These are phyloP conservation scores for Mesembryanthemum crystallinum DNA, from an alignment of 148 eudicot genomes.

Conservation along the genomic window DNA sequence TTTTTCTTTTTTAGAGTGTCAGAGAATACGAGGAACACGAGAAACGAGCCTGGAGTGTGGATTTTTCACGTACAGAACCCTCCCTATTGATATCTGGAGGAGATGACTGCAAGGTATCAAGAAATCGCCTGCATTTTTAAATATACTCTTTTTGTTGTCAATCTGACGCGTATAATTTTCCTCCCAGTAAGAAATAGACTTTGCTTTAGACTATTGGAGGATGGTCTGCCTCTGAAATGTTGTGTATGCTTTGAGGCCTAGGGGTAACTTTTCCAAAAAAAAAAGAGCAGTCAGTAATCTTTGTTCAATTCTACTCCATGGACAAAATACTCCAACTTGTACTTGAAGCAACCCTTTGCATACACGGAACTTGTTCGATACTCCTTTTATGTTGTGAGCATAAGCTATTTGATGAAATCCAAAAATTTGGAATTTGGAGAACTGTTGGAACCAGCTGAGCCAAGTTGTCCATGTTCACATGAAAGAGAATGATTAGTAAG, in stretches of 20 bases:
- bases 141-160: not conserved
- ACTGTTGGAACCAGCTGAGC: too few species aligned
- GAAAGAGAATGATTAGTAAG: too few species aligned
- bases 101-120: conserved; percentile 88
- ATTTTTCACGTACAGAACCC: conserved; percentile 76
- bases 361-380: not conserved
- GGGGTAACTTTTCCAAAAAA: not conserved
- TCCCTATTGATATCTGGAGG: conserved; percentile 89
- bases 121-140: not conserved
- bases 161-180: not conserved
- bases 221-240: not conserved
- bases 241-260: not conserved
- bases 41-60: conserved; percentile 96
- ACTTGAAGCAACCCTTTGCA: not conserved
- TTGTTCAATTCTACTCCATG: not conserved
- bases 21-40: conserved; percentile 97
- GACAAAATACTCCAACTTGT: not conserved
- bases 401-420: too few species aligned
- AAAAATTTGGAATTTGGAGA: not conserved
- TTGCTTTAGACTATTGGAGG: not conserved
- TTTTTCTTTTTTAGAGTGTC: conserved; percentile 55
- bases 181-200: not conserved
- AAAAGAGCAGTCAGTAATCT: not conserved
- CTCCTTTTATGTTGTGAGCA: not conserved
- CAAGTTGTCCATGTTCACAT: too few species aligned